Percentiles rank a stretch among this genome's conserved stretches.
Evolutionary conservation across 306 rosid genomes (phyloP).

Genomic region (Bauhinia variegata): DNA sequence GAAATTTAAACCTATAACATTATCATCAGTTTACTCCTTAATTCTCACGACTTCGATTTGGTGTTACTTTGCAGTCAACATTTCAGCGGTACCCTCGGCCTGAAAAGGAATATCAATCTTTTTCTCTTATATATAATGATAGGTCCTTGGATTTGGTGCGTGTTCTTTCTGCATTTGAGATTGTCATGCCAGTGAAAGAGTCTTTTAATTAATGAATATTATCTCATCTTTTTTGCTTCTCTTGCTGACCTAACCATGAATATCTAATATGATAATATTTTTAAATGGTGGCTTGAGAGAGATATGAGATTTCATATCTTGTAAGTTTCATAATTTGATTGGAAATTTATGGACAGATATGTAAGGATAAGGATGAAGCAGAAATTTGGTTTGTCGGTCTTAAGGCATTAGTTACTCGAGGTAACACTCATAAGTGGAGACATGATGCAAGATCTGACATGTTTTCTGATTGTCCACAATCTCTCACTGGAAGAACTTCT

Average conservation of each 20-base stretch:
- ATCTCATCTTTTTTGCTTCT: constrained; percentile 17
- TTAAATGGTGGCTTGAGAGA: constrained; percentile 11
- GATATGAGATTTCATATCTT: constrained; percentile 2
- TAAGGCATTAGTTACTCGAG: constrained; percentile 73
- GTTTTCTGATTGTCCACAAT: constrained; percentile 59
- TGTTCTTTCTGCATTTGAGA: constrained; percentile 28
- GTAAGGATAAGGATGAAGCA: constrained; percentile 98
- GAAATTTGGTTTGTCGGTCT: constrained; percentile 97
- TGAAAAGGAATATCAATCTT: constrained; percentile 97
- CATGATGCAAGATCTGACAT: constrained; percentile 51
- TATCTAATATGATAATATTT: constrained; percentile 34
- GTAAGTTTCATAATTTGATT: constrained; percentile 35
- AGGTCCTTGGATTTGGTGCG: constrained; percentile 98
- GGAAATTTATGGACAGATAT: constrained; percentile 64
- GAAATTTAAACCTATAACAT: constrained; percentile 13
- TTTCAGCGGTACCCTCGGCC: constrained; percentile 97
- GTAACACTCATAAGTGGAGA: constrained; percentile 60
- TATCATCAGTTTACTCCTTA: constrained; percentile 22
- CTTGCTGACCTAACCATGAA: constrained; percentile 7
- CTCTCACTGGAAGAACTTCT: constrained; percentile 60
- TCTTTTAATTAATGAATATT: constrained; percentile 30
- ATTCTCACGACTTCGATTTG: constrained; percentile 42
- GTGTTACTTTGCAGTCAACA: constrained; percentile 67
- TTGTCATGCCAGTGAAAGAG: constrained; percentile 17
- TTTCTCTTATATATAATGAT: constrained; percentile 80